Evolutionary conservation across 2,329 filamentous ascomycete genomes (phyloP), one percentile per base, ranked within the genome.

Genomic region (Monosporascus sp.): DNA sequence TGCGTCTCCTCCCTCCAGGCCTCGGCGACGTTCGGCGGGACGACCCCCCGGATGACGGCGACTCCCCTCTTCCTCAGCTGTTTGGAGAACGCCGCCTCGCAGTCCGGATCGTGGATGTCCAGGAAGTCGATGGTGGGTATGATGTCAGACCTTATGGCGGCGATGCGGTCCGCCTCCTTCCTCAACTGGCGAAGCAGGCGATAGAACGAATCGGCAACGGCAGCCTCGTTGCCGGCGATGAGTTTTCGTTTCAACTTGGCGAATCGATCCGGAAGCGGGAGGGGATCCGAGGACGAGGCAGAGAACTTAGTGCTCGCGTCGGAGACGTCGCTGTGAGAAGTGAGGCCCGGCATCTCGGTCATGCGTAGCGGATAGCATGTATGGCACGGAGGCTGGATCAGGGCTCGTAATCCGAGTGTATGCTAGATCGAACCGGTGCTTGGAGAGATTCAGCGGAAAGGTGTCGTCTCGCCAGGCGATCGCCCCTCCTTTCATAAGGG

Each of bases 1-100:
- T 82, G 77, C 5, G 86, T 73, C 59, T 85, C 78, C n/a, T 77
- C 75, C 68, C 90, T 90, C 64, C 83, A 87, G 2, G 73, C 75
- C 47, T 85, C 69, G 0, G 87, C 87, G 63, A 85, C 79, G 3
- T 73, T 70, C 55, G 81, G 77, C 0, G 84, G 78, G 3, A 91
- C 69, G 5, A 90, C 87, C n/a, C 82, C 81, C 37, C 80, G 76
- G 35, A 91, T 75, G 3, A 91, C 80, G 1, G 81, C 80, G 0
- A 77, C 79, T n/a, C 86, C 87, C 1, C 84, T 75, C 58, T 81
- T 79, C 50, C 72, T 71, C 28, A 88, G 48, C 3, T 53, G 58
- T 20, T 58, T 50, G 17, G 51, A 51, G 55, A 71, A 72, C 7
- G 46, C 38, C 0, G 64, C 57, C 9, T 60, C 62, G n/a, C 60